phyloP scores from a whole-genome alignment of 306 rosid species.

The Hippophae tibetana region DNA sequence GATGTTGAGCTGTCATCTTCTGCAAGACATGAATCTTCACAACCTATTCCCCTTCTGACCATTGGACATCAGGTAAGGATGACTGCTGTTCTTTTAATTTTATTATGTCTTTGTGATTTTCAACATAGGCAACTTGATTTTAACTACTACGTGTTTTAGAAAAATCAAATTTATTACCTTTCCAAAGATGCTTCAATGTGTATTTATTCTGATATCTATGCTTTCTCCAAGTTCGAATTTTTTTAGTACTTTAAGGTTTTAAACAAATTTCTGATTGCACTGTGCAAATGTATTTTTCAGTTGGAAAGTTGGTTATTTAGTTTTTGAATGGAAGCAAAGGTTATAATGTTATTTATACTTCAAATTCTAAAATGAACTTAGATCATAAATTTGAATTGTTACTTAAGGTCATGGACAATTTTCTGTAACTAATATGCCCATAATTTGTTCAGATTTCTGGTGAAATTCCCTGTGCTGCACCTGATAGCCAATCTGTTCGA shows the following conservation, averaged over 20 bases:
- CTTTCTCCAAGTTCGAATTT: too few species aligned
- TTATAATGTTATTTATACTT: too few species aligned
- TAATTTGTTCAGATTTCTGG: constrained; percentile 60
- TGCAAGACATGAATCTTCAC: constrained; percentile 78
- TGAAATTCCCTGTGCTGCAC: constrained; percentile 80
- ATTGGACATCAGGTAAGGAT: constrained; percentile 66
- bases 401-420: background rate
- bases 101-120: background rate
- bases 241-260: too few species aligned
- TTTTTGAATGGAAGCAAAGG: too few species aligned
- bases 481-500: constrained; percentile 84
- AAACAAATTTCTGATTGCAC: too few species aligned
- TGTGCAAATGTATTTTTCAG: too few species aligned
- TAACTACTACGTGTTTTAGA: too few species aligned
- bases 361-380: too few species aligned
- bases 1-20: constrained; percentile 76
- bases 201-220: too few species aligned
- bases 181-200: too few species aligned
- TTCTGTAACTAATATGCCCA: constrained; percentile 1
- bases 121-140: background rate
- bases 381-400: background rate
- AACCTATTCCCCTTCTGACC: constrained; percentile 82
- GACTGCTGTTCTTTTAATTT: constrained; percentile 1
- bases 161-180: too few species aligned
- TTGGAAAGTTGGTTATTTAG: too few species aligned